These are phyloP conservation scores for Arthrinium phaeospermum DNA, from an alignment of 2,329 filamentous ascomycete species.

Conservation along the genomic window DNA sequence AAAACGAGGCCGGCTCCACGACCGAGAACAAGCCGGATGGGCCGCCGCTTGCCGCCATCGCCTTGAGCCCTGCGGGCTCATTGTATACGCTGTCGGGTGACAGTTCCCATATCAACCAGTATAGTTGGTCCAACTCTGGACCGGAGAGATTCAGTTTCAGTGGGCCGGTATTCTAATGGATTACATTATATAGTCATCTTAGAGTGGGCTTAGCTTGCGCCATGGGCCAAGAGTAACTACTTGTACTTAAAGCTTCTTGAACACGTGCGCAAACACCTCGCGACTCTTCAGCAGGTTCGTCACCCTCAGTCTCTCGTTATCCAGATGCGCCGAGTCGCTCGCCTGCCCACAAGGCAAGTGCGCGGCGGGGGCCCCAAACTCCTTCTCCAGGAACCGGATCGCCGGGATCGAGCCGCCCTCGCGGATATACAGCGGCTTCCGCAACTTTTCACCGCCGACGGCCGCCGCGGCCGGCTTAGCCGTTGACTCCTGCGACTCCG, in stretches of 20 bases:
- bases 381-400: conserved; percentile 92
- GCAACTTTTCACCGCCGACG: conserved; percentile 36
- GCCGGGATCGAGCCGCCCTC: conserved; percentile 96
- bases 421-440: conserved; percentile 86
- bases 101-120: neutral
- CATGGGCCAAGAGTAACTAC: too few species aligned
- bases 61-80: neutral
- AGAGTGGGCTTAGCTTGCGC: too few species aligned
- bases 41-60: neutral
- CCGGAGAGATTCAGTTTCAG: neutral
- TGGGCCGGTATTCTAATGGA: neutral
- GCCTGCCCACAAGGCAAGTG: conserved; percentile 95
- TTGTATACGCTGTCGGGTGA: neutral
- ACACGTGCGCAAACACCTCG: conserved; percentile 89
- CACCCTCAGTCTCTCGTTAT: conserved; percentile 90
- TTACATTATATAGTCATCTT: too few species aligned
- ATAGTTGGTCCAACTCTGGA: neutral
- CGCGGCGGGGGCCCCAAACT: conserved; percentile 87
- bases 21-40: neutral
- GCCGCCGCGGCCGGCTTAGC: conserved; percentile 18
- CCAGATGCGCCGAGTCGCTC: conserved; percentile 90
- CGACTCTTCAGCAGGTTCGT: conserved; percentile 89
- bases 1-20: neutral
- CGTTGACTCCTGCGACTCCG: neutral
- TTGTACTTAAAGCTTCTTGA: conserved; percentile 63